Evolutionary conservation across 305 asterid genomes (phyloP).

Genomic region (Fraxinus ornus): DNA sequence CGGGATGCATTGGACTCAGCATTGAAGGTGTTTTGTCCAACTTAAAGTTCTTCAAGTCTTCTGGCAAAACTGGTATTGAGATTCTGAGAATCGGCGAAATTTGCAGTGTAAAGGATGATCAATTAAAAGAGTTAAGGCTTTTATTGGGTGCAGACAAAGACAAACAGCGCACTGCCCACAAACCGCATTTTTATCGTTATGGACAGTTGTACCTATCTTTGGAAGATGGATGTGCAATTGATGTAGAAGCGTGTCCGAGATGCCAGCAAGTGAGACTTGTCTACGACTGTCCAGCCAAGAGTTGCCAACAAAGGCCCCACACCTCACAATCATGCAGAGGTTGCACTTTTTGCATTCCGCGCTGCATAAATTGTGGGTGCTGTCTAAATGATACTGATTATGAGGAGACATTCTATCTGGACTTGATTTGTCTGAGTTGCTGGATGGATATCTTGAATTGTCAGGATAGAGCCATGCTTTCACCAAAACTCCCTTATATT

Average conservation of each 20-base stretch:
- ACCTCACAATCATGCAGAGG: slow-evolving; percentile 55
- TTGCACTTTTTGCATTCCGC: slow-evolving; percentile 61
- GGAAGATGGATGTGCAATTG: slow-evolving; percentile 63
- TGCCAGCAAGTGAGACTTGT: slow-evolving; percentile 57
- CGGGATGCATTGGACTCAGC: slow-evolving; percentile 41
- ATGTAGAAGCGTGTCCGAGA: slow-evolving; percentile 67
- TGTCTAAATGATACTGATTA: slow-evolving; percentile 52
- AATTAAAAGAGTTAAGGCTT: slow-evolving; percentile 44
- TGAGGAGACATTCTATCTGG: slow-evolving; percentile 59
- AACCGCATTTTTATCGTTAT: slow-evolving; percentile 41
- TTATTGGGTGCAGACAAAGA: slow-evolving; percentile 39
- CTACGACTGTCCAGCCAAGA: slow-evolving; percentile 70
- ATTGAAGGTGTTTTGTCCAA: slow-evolving; percentile 36
- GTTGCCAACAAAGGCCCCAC: slow-evolving; percentile 43
- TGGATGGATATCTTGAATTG: slow-evolving; percentile 28
- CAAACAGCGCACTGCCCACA: slow-evolving; percentile 22
- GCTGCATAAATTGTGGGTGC: slow-evolving; percentile 66
- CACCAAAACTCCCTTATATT: slow-evolving; percentile 29
- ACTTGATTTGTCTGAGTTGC: slow-evolving; percentile 54
- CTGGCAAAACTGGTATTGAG: slow-evolving; percentile 45
- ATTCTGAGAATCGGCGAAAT: slow-evolving; percentile 43
- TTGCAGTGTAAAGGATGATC: slow-evolving; percentile 36
- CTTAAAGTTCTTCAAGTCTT: slow-evolving; percentile 44
- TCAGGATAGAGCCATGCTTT: slow-evolving; percentile 29
- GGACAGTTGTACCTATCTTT: slow-evolving; percentile 49